Evolutionary conservation across 2,329 filamentous ascomycete genomes (phyloP).

Genomic region (Colletotrichum limetticola): DNA sequence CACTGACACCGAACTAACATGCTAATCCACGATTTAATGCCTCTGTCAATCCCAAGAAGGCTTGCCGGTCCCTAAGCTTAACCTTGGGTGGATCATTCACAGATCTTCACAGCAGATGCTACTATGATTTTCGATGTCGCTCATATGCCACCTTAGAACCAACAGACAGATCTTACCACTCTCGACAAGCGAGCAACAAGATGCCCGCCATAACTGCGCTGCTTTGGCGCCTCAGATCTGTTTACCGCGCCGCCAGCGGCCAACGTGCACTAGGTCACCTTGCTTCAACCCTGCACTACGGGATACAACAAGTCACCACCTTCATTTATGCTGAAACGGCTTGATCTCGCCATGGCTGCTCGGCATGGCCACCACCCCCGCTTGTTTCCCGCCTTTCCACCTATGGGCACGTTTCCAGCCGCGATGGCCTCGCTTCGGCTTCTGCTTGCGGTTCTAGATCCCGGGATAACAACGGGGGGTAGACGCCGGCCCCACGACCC

Average conservation of each 20-base stretch:
- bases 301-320: constrained; percentile 27
- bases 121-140: constrained; percentile 12
- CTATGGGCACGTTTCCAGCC: constrained; percentile 32
- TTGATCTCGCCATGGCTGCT: constrained; percentile 26
- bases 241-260: background rate
- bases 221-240: background rate
- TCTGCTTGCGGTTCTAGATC: constrained; percentile 14
- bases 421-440: constrained; percentile 14
- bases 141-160: background rate
- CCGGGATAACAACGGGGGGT: background rate
- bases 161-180: background rate
- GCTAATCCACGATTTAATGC: background rate
- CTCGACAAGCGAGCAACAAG: constrained; percentile 12
- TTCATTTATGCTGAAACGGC: constrained; percentile 36
- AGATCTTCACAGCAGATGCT: background rate
- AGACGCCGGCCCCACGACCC: constrained; percentile 12
- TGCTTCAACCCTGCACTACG: constrained; percentile 21
- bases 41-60: background rate
- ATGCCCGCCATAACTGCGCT: background rate
- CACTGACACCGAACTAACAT: background rate
- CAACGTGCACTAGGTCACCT: background rate
- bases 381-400: constrained; percentile 21
- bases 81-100: constrained; percentile 3
- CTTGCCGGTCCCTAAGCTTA: background rate
- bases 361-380: constrained; percentile 24